phyloP scores from a whole-genome alignment of 345 rosid species.

The Hirschfeldia incana region DNA sequence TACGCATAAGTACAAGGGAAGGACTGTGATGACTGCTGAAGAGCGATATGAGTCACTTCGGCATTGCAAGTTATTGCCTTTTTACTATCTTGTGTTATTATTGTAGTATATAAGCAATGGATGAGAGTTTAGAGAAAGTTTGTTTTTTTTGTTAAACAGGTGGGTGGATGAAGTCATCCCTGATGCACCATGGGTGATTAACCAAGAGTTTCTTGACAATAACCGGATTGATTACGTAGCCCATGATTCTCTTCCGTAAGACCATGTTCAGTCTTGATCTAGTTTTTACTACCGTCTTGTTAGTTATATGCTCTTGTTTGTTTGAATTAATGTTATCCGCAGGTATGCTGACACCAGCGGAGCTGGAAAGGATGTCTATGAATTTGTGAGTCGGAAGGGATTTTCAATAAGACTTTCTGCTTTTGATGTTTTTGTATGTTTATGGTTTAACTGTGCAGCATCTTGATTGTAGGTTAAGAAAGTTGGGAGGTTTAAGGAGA shows the following conservation, averaged over 20 bases:
- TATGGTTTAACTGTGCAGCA: constrained; percentile 24
- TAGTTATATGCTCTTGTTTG: background rate
- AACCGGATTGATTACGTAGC: constrained; percentile 78
- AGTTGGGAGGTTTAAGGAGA: constrained; percentile 85
- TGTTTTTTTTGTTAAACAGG: constrained; percentile 40
- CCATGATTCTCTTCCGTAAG: constrained; percentile 93
- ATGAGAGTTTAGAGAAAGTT: background rate
- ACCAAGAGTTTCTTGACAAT: constrained; percentile 83
- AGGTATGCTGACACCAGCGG: constrained; percentile 93
- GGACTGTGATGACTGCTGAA: constrained; percentile 79
- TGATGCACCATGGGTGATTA: constrained; percentile 89
- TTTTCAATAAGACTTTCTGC: background rate
- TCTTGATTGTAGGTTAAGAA: constrained; percentile 64
- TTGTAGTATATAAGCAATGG: background rate
- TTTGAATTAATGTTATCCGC: constrained; percentile 18
- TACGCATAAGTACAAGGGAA: constrained; percentile 84
- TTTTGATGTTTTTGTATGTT: background rate
- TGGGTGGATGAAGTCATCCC: constrained; percentile 98
- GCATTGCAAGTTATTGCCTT: constrained; percentile 76
- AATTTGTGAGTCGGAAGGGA: constrained; percentile 63
- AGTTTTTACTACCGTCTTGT: constrained; percentile 2
- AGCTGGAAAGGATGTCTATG: constrained; percentile 87
- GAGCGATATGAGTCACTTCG: constrained; percentile 96
- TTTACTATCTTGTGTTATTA: background rate
- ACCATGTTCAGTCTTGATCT: background rate